A percentile compares a stretch with the other conserved stretches of the same genome.
Evolutionary conservation across 495 filamentous ascomycete species (phyloP).

Genomic region (Platismatia glauca): DNA sequence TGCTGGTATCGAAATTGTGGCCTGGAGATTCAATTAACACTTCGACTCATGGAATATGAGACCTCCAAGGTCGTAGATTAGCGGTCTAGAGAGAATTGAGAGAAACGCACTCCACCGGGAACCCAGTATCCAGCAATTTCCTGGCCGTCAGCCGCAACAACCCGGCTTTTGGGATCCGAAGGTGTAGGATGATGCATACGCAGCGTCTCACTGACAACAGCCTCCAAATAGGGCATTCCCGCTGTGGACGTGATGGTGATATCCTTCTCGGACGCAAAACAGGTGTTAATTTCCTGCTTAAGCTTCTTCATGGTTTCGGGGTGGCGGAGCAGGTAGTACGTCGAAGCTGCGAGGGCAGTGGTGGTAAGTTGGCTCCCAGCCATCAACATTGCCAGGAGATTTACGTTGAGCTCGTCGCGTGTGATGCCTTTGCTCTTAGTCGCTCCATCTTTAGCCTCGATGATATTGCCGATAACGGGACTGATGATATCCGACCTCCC

Average conservation of each 20-base stretch:
- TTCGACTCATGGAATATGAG: neutral
- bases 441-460: neutral
- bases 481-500: constrained; percentile 9
- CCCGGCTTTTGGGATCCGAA: constrained; percentile 31
- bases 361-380: constrained; percentile 16
- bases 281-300: constrained; percentile 5
- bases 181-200: constrained; percentile 50
- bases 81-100: too few relatives aligned
- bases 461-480: neutral
- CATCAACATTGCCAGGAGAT: constrained; percentile 10
- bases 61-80: neutral
- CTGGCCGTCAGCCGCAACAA: constrained; percentile 28
- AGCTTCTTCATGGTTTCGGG: neutral
- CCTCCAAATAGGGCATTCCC: constrained; percentile 39
- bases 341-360: constrained; percentile 3
- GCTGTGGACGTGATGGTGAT: neutral
- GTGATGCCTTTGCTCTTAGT: constrained; percentile 12
- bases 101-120: constrained; percentile 2
- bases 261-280: constrained; percentile 15
- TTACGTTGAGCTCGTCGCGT: constrained; percentile 9
- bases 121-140: neutral
- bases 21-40: neutral
- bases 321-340: constrained; percentile 10
- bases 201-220: constrained; percentile 48
- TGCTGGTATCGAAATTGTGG: neutral